Evolutionary conservation across 2,329 filamentous ascomycete species (phyloP).

Genomic region (Rhinocladiella similis): DNA sequence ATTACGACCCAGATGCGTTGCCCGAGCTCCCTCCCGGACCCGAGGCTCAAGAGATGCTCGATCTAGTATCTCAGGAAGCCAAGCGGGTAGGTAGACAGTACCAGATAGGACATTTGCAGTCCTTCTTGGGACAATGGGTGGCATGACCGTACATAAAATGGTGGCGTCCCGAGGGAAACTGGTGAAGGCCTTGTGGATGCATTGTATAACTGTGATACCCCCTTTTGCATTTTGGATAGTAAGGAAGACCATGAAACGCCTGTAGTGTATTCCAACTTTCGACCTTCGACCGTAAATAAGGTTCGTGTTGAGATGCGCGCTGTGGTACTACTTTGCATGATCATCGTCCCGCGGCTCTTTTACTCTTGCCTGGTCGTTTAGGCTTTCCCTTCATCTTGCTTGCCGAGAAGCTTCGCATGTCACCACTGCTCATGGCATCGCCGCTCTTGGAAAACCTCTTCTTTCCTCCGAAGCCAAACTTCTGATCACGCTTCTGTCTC

Average conservation of each 20-base stretch:
- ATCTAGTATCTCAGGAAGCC: conserved; percentile 27
- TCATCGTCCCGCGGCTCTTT: conserved; percentile 38
- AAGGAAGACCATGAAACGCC: neutral
- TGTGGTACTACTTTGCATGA: neutral
- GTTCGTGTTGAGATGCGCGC: neutral
- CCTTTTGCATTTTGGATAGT: conserved; percentile 12
- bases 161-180: neutral
- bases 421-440: conserved; percentile 78
- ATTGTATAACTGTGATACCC: conserved; percentile 24
- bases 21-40: conserved; percentile 28
- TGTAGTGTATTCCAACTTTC: neutral
- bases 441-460: conserved; percentile 90
- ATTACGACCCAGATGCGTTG: conserved; percentile 23
- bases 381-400: conserved; percentile 70
- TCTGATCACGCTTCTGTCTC: conserved; percentile 89
- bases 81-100: conserved; percentile 29
- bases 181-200: conserved; percentile 9
- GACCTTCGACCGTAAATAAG: neutral
- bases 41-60: conserved; percentile 30
- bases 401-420: conserved; percentile 75
- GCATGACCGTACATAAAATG: conserved; percentile 1
- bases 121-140: conserved; percentile 27
- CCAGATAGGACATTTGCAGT: conserved; percentile 28
- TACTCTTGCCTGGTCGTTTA: conserved; percentile 54
- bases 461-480: conserved; percentile 95